phyloP scores from a whole-genome alignment of 2,329 filamentous ascomycete genomes.

The Botryotinia globosa region DNA sequence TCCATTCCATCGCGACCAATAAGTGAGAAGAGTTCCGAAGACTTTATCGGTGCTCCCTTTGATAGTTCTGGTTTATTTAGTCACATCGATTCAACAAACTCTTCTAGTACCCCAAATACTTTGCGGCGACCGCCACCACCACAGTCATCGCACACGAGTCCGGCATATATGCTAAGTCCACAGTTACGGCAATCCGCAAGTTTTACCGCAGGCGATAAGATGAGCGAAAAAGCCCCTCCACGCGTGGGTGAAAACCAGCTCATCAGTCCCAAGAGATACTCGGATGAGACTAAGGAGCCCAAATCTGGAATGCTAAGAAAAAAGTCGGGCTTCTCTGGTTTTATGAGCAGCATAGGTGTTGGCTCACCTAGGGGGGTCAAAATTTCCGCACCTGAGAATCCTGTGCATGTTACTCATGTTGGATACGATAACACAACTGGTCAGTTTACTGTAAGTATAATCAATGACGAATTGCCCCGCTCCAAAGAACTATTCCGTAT shows the following conservation, averaged over 20 bases:
- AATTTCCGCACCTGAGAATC: slow-evolving; percentile 97
- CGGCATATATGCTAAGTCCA: slow-evolving; percentile 53
- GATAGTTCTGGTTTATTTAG: slow-evolving; percentile 61
- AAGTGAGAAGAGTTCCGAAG: slow-evolving; percentile 51
- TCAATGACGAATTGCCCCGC: neutral
- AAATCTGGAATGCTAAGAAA: slow-evolving; percentile 66
- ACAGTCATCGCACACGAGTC: slow-evolving; percentile 50
- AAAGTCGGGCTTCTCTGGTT: slow-evolving; percentile 84
- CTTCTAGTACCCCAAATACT: slow-evolving; percentile 38
- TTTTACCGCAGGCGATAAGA: slow-evolving; percentile 53
- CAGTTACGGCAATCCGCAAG: slow-evolving; percentile 64
- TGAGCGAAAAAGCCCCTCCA: slow-evolving; percentile 48
- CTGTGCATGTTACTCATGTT: slow-evolving; percentile 96
- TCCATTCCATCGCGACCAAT: slow-evolving; percentile 43
- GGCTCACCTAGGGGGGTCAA: slow-evolving; percentile 85
- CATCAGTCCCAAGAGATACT: slow-evolving; percentile 67
- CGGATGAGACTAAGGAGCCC: slow-evolving; percentile 69
- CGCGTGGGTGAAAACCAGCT: slow-evolving; percentile 46
- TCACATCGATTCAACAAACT: slow-evolving; percentile 51
- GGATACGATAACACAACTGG: slow-evolving; percentile 95
- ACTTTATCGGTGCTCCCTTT: slow-evolving; percentile 63
- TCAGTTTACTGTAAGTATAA: slow-evolving; percentile 74
- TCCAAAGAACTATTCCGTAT: neutral
- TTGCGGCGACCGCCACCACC: slow-evolving; percentile 45
- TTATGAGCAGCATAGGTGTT: slow-evolving; percentile 76